These are phyloP conservation scores for Hanseniaspora sp. DNA, from an alignment of 1,139 yeast genomes.

Conservation along the genomic window DNA sequence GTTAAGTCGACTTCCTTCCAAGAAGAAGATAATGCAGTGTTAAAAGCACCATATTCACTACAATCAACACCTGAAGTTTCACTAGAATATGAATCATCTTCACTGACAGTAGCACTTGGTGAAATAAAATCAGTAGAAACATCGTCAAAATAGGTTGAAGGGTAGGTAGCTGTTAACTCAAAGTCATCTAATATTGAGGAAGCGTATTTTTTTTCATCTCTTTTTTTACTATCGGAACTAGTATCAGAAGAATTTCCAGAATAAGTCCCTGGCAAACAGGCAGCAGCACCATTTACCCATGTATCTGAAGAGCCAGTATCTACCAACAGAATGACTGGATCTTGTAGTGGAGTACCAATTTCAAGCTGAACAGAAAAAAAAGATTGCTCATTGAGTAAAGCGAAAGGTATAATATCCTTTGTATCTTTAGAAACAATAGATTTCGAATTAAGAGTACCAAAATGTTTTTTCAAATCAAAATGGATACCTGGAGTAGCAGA, in stretches of 20 bases:
- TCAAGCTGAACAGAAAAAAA: constrained; percentile 40
- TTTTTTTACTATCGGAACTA: not conserved
- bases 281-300: constrained; percentile 38
- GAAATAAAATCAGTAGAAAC: constrained; percentile 15
- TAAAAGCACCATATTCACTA: constrained; percentile 18
- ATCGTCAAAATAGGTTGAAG: constrained; percentile 13
- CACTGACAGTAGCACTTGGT: constrained; percentile 28
- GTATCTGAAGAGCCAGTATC: constrained; percentile 64
- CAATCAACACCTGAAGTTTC: constrained; percentile 15
- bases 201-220: not conserved
- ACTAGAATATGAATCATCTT: constrained; percentile 27
- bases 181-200: constrained; percentile 13
- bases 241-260: not conserved
- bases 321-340: constrained; percentile 37
- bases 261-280: constrained; percentile 14
- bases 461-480: constrained; percentile 12
- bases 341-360: constrained; percentile 47
- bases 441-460: not conserved
- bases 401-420: constrained; percentile 23
- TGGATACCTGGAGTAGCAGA: not conserved
- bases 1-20: constrained; percentile 33
- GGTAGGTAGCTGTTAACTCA: constrained; percentile 15
- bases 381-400: constrained; percentile 36
- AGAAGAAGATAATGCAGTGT: constrained; percentile 30
- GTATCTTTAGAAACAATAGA: constrained; percentile 12